Evolutionary conservation across 164 flowering plant species (phyloP).

Genomic region (Pachysandra terminalis): DNA sequence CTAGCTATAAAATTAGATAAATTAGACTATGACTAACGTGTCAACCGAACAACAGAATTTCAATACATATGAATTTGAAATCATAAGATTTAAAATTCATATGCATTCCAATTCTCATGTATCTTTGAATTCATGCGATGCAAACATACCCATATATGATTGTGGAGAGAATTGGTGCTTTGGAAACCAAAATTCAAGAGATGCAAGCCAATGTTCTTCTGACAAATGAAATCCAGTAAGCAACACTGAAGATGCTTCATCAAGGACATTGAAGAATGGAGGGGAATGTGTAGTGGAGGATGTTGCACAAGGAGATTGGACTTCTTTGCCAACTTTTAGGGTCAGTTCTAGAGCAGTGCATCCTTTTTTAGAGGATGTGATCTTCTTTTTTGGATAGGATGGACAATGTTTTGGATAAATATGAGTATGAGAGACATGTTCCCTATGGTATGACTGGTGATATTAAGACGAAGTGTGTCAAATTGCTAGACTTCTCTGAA

Average conservation of each 20-base stretch:
- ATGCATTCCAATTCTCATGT: no score
- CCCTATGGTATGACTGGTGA: not conserved
- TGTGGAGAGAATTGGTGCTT: not conserved
- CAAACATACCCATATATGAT: no score
- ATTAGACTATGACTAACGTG: no score
- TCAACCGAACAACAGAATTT: no score
- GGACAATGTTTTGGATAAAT: not conserved
- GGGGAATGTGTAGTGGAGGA: not conserved
- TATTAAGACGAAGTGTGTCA: not conserved
- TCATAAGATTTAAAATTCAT: no score
- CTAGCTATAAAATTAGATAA: no score
- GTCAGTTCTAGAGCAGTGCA: no score
- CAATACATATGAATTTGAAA: no score
- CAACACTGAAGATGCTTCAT: not conserved
- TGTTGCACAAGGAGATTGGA: no score
- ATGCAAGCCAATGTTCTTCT: not conserved
- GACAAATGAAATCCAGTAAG: not conserved
- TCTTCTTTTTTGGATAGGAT: not conserved
- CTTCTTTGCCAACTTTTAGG: not conserved
- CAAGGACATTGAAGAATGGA: not conserved
- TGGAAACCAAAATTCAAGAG: not conserved
- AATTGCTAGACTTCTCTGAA: not conserved
- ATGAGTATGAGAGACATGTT: not conserved
- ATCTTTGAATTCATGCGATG: no score
- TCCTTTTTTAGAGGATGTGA: not conserved